Percentiles rank a stretch among this genome's conserved stretches.
Evolutionary conservation across 352 stramenopile species (phyloP).

Genomic region (Pelagophyceae sp.): DNA sequence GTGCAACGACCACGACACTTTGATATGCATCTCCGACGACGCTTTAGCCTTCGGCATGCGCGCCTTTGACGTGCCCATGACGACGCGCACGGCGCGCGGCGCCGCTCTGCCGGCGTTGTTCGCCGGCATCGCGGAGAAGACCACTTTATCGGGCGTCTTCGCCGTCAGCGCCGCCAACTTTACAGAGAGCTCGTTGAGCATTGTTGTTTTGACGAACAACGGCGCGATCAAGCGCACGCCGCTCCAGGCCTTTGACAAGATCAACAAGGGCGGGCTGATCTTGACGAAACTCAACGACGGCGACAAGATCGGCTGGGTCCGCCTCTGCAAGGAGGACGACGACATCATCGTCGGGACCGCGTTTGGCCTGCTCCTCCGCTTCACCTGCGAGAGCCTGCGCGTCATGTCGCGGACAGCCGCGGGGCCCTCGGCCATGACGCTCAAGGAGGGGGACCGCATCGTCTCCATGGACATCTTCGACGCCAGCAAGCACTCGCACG

Average conservation of each 20-base stretch:
- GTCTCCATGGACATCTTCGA: conserved; percentile 6
- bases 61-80: conserved; percentile 61
- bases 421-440: conserved; percentile 59
- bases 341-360: conserved; percentile 55
- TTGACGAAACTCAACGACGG: conserved; percentile 55
- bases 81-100: conserved; percentile 56
- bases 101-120: conserved; percentile 56
- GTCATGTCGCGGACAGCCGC: conserved; percentile 45
- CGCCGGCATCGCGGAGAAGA: conserved; percentile 45
- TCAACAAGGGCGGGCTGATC: conserved; percentile 55
- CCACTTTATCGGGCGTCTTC: conserved; percentile 54
- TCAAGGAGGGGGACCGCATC: conserved; percentile 37
- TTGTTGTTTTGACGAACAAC: conserved; percentile 60
- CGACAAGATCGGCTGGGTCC: conserved; percentile 56
- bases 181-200: conserved; percentile 35
- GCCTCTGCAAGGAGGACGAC: conserved; percentile 52
- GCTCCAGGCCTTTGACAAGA: conserved; percentile 56
- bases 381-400: conserved; percentile 22
- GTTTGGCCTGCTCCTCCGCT: conserved; percentile 48
- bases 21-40: conserved; percentile 65
- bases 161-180: conserved; percentile 43
- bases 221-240: conserved; percentile 71
- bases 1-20: conserved; percentile 67
- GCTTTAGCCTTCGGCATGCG: conserved; percentile 61
- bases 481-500: conserved; percentile 39